phyloP scores from a whole-genome alignment of 106 monocot genomes.

The Dioscorea zingiberensis region DNA sequence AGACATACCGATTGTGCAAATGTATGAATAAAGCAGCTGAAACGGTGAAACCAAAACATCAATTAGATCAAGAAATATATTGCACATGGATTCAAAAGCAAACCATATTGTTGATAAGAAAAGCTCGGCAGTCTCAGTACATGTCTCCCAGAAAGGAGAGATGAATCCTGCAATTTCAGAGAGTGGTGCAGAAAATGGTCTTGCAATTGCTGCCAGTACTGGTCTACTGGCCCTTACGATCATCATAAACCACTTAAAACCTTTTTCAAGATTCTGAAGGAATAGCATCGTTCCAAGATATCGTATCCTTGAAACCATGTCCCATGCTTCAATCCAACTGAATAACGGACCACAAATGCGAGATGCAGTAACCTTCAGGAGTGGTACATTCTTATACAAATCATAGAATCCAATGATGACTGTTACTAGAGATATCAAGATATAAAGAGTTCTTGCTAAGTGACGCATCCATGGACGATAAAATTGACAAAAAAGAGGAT shows the following conservation, averaged over 20 bases:
- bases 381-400: conserved; percentile 69
- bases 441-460: conserved; percentile 42
- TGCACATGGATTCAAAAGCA: conserved; percentile 8
- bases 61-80: conserved; percentile 14
- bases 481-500: conserved; percentile 55
- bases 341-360: conserved; percentile 54
- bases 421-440: conserved; percentile 46
- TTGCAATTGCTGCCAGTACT: conserved; percentile 14
- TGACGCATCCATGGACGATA: conserved; percentile 76
- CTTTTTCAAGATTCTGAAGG: conserved; percentile 54
- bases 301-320: conserved; percentile 57
- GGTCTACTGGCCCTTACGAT: conserved; percentile 12
- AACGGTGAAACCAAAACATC: conserved; percentile 33
- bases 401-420: conserved; percentile 77
- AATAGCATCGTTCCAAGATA: conserved; percentile 75
- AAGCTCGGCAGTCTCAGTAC: conserved; percentile 12
- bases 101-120: conserved; percentile 18
- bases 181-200: conserved; percentile 21
- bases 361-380: conserved; percentile 49
- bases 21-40: conserved; percentile 16
- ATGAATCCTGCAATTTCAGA: conserved; percentile 22
- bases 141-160: conserved; percentile 34
- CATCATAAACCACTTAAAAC: conserved; percentile 24
- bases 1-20: conserved; percentile 24
- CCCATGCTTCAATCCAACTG: conserved; percentile 63